Evolutionary conservation across 2,329 filamentous ascomycete genomes (phyloP).

Genomic region (Alternaria longipes): DNA sequence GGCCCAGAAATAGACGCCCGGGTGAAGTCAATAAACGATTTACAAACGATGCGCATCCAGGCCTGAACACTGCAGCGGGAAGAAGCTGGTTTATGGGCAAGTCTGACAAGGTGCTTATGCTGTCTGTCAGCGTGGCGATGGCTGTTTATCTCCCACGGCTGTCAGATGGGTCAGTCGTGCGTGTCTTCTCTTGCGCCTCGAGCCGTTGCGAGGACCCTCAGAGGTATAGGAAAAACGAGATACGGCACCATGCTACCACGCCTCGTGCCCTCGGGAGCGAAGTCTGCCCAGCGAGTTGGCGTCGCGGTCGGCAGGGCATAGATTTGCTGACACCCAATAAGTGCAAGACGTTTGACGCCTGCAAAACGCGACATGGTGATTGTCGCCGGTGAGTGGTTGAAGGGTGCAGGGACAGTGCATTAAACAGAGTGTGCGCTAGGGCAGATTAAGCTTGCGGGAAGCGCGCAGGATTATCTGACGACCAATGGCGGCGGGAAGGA

Average conservation of each 20-base stretch:
- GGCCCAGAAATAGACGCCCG: conserved; percentile 54
- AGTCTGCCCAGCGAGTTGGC: conserved; percentile 31
- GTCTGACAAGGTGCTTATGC: conserved; percentile 39
- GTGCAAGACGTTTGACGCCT: conserved; percentile 42
- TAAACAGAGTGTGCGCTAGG: conserved; percentile 30
- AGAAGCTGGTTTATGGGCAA: conserved; percentile 34
- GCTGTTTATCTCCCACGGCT: conserved; percentile 7
- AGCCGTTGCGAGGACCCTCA: conserved; percentile 13
- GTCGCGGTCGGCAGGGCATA: conserved; percentile 25
- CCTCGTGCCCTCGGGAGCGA: conserved; percentile 32
- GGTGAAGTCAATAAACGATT: conserved; percentile 47
- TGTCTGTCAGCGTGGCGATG: conserved; percentile 31
- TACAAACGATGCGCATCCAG: conserved; percentile 44
- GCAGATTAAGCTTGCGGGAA: conserved; percentile 32
- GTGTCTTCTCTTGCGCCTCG: conserved; percentile 27
- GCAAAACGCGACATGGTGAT: conserved; percentile 36
- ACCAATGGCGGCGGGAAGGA: conserved; percentile 33
- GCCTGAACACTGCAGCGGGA: conserved; percentile 39
- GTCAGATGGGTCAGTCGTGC: conserved; percentile 29
- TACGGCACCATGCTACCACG: conserved; percentile 23
- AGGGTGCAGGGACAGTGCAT: conserved; percentile 29
- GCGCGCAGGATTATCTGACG: conserved; percentile 22
- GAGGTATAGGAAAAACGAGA: conserved; percentile 21
- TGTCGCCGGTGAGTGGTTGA: conserved; percentile 40
- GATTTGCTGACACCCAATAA: conserved; percentile 36